These are phyloP conservation scores for Dioscorea zingiberensis DNA, from an alignment of 106 monocot species.

Conservation along the genomic window DNA sequence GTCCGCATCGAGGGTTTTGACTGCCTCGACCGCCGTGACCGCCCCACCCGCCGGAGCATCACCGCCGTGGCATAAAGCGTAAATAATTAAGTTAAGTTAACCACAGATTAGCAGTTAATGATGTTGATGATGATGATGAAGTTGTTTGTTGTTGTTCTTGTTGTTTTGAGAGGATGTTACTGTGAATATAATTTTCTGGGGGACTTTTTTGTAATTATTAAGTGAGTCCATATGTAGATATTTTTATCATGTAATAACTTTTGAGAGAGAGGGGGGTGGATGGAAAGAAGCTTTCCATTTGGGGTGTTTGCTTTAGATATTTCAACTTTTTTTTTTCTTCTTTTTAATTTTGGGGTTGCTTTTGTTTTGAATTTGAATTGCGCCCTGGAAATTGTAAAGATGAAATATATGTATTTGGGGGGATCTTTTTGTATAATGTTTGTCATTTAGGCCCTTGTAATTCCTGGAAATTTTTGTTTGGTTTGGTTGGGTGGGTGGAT, in stretches of 20 bases:
- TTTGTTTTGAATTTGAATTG: too few species aligned
- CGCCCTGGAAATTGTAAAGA: too few species aligned
- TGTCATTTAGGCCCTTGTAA: too few species aligned
- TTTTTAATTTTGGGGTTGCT: too few species aligned
- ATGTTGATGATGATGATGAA: not conserved
- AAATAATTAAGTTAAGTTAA: not conserved
- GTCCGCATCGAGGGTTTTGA: slow-evolving; percentile 31
- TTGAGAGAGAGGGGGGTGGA: too few species aligned
- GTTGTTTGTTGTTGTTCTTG: not conserved
- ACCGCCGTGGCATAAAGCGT: slow-evolving; percentile 18
- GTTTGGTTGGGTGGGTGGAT: too few species aligned
- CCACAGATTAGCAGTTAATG: too few species aligned
- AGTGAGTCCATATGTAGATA: not conserved
- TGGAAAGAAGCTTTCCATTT: too few species aligned
- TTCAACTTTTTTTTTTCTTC: not conserved
- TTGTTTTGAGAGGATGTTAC: slow-evolving; percentile 2
- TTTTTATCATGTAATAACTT: not conserved
- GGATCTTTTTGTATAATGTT: too few species aligned
- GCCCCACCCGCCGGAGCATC: slow-evolving; percentile 16
- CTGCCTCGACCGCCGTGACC: slow-evolving; percentile 19
- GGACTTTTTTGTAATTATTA: not conserved
- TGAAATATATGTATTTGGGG: not conserved
- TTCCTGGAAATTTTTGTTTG: too few species aligned
- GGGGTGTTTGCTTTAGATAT: too few species aligned
- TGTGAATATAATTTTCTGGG: not conserved